Evolutionary conservation across 331 rosid species (phyloP).

Genomic region (Ulmus americana): DNA sequence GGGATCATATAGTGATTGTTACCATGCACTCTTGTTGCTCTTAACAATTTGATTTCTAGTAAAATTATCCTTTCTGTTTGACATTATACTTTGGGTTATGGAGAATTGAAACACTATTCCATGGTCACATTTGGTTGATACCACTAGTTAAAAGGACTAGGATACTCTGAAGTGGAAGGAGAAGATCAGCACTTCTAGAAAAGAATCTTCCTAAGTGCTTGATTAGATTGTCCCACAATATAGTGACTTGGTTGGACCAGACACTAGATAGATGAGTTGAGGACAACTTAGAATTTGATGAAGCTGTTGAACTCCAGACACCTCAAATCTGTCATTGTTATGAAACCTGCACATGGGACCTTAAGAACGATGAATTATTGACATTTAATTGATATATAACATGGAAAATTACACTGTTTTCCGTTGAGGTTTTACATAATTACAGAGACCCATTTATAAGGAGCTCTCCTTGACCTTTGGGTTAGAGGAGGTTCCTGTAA

Average conservation of each 20-base stretch:
- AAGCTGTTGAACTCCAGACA: slow-evolving; percentile 19
- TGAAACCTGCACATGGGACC: slow-evolving; percentile 1
- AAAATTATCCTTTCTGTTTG: slow-evolving; percentile 26
- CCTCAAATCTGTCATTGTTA: slow-evolving; percentile 3
- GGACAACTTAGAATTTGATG: slow-evolving; percentile 25
- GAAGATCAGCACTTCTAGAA: slow-evolving; percentile 31
- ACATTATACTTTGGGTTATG: slow-evolving; percentile 22
- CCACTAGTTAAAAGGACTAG: slow-evolving; percentile 37
- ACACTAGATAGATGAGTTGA: slow-evolving; percentile 23
- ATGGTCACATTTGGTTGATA: slow-evolving; percentile 36
- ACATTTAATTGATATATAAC: neutral
- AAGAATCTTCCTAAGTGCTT: slow-evolving; percentile 27
- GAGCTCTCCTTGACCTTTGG: too few species aligned
- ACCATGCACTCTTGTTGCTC: slow-evolving; percentile 32
- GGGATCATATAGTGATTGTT: slow-evolving; percentile 45
- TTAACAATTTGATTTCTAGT: slow-evolving; percentile 34
- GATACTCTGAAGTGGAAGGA: slow-evolving; percentile 30
- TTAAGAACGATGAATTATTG: neutral
- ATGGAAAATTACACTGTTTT: neutral
- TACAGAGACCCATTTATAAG: too few species aligned
- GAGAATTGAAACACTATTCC: slow-evolving; percentile 33
- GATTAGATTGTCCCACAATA: slow-evolving; percentile 41
- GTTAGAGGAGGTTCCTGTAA: too few species aligned
- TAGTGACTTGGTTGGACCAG: slow-evolving; percentile 32
- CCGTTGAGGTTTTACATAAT: too few species aligned